A percentile compares a stretch with the other conserved stretches of the same genome.
phyloP scores from a whole-genome alignment of 768 basidiomycete species.

The Boletus bicolor region DNA sequence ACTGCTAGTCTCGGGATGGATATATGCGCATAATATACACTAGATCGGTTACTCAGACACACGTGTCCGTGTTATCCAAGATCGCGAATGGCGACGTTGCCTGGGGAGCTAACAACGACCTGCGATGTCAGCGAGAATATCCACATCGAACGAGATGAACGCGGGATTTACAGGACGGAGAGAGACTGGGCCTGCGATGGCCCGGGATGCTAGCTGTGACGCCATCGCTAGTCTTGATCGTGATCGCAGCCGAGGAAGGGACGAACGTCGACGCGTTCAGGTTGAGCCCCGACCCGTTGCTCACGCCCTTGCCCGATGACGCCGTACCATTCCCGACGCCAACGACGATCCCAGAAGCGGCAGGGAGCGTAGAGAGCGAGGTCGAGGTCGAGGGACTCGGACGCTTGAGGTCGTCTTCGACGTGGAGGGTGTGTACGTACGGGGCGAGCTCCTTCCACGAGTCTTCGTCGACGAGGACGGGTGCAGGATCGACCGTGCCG shows the following conservation, averaged over 20 bases:
- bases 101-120: conserved; percentile 19
- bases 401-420: conserved; percentile 29
- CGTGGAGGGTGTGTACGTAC: conserved; percentile 30
- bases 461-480: conserved; percentile 28
- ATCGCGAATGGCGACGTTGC: conserved; percentile 26
- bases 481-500: conserved; percentile 24
- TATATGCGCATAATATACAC: background rate
- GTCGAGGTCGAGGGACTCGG: conserved; percentile 7
- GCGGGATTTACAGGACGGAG: conserved; percentile 22
- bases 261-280: conserved; percentile 26
- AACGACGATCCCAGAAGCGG: background rate
- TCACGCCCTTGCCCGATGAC: background rate
- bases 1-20: background rate
- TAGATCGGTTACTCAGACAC: conserved; percentile 6
- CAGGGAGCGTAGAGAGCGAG: conserved; percentile 8
- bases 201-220: conserved; percentile 11
- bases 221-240: conserved; percentile 23
- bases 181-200: conserved; percentile 20
- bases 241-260: conserved; percentile 14
- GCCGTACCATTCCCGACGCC: background rate
- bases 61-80: conserved; percentile 20
- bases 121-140: background rate
- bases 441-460: conserved; percentile 33
- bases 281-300: conserved; percentile 14
- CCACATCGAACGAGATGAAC: too few species aligned